Base-by-base conservation (phyloP, 2,329 filamentous ascomycete species). In the Fusarium aywerte region DNA sequence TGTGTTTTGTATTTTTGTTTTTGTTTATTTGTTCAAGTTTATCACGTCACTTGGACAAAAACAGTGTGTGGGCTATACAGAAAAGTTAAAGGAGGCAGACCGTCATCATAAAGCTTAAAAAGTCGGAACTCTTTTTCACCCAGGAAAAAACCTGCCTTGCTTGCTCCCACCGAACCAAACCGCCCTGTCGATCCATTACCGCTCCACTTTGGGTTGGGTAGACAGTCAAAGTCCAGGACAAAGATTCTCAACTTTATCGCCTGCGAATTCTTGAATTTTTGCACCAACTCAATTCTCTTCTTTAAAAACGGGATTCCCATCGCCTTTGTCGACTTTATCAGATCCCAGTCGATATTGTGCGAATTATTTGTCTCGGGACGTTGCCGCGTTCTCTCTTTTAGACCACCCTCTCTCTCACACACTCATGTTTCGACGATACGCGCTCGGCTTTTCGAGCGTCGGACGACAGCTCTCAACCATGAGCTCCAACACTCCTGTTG, bases 401-500 rank as follows among this genome's bases (percentile, higher is more conserved):
- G 58, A 69, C 69, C 63, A 53, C 63, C 12, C 23, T 10, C 10
- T 7, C 38, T 39, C 55, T 50, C 58, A 62, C 59, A 68, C 75
- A 27, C 69, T 69, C 54, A 82, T 82, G 80, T 80, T 81, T 73
- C 80, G 80, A 76, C 78, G 81, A 73, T 82, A 82, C 80, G 80
- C 80, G 71, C 80, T 83, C 81, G 86, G 88, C 75, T 87, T 82
- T 78, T 83, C 80, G 76, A 82, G 78, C 78, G 80, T 77, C 75
- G 83, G 78, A 69, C 76, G 78, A 73, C 79, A 81, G 74, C 68
- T 79, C 63, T 82, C 84, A 63, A 81, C 83, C 73, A 86, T 85
- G 76, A 84, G 83, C 39, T 91, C 90, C 51, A 83, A 81, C 70
- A 96, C 92, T 5, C 93, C 94, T 5, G 84, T 97, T 78, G 93